Conservation (phyloP, 257 asterid species). For the Striga asiatica region DNA sequence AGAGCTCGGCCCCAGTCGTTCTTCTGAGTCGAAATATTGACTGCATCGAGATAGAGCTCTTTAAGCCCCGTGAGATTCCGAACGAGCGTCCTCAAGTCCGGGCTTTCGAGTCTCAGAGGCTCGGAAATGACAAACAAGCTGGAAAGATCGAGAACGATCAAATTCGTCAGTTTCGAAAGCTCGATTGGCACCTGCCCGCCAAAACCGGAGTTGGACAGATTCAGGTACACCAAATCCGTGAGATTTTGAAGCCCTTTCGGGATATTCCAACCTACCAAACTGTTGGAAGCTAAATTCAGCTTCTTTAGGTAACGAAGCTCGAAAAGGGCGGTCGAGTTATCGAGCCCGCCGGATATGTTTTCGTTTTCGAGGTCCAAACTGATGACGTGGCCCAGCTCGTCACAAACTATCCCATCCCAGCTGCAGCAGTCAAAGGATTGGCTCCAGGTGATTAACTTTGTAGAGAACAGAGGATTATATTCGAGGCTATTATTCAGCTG, state of each 20-base stretch:
- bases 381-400: slow-evolving; percentile 34
- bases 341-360: slow-evolving; percentile 25
- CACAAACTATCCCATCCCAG: slow-evolving; percentile 50
- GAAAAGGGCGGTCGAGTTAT: slow-evolving; percentile 30
- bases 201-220: slow-evolving; percentile 46
- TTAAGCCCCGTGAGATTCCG: slow-evolving; percentile 25
- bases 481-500: slow-evolving; percentile 26
- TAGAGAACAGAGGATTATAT: slow-evolving; percentile 9
- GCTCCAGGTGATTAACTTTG: slow-evolving; percentile 34
- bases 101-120: slow-evolving; percentile 34
- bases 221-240: slow-evolving; percentile 29
- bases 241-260: slow-evolving; percentile 32
- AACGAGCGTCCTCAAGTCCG: slow-evolving; percentile 31
- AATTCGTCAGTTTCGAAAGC: slow-evolving; percentile 21
- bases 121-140: not conserved
- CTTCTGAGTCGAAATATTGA: slow-evolving; percentile 26
- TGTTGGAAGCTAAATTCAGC: slow-evolving; percentile 43
- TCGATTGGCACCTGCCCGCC: slow-evolving; percentile 38
- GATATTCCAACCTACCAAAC: slow-evolving; percentile 19
- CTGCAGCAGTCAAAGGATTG: slow-evolving; percentile 36
- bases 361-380: slow-evolving; percentile 30
- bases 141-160: slow-evolving; percentile 41
- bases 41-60: slow-evolving; percentile 44
- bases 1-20: slow-evolving; percentile 31
- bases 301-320: slow-evolving; percentile 24